Evolutionary conservation across 495 filamentous ascomycete genomes (phyloP).

Genomic region (Hypoxylon trugodes): DNA sequence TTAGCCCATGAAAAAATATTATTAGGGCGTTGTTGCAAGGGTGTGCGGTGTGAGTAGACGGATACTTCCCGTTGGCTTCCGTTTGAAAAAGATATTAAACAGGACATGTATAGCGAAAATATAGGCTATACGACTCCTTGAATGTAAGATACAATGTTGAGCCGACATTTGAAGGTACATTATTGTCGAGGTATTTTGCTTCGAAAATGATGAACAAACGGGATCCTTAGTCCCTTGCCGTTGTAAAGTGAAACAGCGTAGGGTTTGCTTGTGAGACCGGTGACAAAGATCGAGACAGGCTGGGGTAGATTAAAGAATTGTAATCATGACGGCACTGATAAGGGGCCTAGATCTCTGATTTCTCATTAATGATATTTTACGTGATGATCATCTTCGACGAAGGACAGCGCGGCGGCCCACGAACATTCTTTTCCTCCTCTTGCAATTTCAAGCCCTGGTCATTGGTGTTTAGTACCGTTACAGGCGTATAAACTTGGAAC

Average conservation of each 20-base stretch:
- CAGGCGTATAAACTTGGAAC: too few species aligned
- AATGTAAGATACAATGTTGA: neutral
- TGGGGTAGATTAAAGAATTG: neutral
- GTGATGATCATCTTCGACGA: too few species aligned
- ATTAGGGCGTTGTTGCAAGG: constrained; percentile 12
- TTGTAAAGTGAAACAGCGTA: neutral
- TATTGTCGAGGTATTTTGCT: neutral
- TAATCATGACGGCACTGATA: constrained; percentile 1
- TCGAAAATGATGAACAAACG: neutral
- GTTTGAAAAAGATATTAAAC: neutral
- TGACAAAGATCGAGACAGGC: neutral
- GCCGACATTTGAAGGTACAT: neutral
- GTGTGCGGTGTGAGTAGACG: constrained; percentile 4
- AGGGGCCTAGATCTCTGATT: too few species aligned
- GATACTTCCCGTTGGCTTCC: constrained; percentile 1
- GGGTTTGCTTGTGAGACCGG: neutral
- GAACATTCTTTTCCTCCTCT: too few species aligned
- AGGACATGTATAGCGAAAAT: neutral
- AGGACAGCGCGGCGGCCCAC: too few species aligned
- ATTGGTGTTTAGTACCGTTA: too few species aligned
- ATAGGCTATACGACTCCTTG: neutral
- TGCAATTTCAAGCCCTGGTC: too few species aligned
- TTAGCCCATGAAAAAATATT: constrained; percentile 14
- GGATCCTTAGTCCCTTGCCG: neutral
- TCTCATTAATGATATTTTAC: too few species aligned